Base-by-base conservation (phyloP, 1,284 basidiomycete genomes). In the Volvariella surrecta region DNA sequence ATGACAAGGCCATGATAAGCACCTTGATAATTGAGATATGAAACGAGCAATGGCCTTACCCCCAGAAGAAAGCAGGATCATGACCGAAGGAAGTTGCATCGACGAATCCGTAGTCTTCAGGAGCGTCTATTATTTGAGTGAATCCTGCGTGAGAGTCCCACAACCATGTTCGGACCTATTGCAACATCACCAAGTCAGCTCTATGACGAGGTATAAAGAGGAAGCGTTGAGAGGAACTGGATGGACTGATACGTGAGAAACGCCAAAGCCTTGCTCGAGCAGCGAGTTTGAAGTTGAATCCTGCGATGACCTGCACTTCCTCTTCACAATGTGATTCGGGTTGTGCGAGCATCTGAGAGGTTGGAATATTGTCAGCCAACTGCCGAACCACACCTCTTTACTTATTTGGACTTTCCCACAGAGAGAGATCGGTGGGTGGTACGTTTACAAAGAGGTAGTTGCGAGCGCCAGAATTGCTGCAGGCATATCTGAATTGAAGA, bases 371-470 rank as follows among this genome's bases (percentile, higher is more conserved):
- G 24, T n/a, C n/a, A n/a, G n/a, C n/a, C n/a, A n/a, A n/a, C n/a
- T n/a, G n/a, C n/a, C n/a, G n/a, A n/a, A n/a, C n/a, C n/a, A n/a
- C n/a, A n/a, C n/a, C n/a, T n/a, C n/a, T n/a, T n/a, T n/a, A n/a
- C n/a, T n/a, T n/a, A n/a, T n/a, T n/a, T n/a, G n/a, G n/a, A 48
- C 63, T 13, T 51, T 75, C 76, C 56, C 73, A 49, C 3, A 76
- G 77, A 1, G 70, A 72, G 9, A 74, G 64, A 43, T 74, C 67
- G 24, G 76, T 62, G 1, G 75, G 73, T 2, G 76, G 77, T 9
- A 80, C 74, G 44, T 73, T 77, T 47, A 73, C 60, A 55, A 76
- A 80, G 38, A 79, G 65, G 67, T 79, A 79, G 55, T 76, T 74
- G 35, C 74, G 61, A 3, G 65, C 76, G 17, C 76, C 76, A n/a